Evolutionary conservation across 306 rosid species (phyloP), one percentile per base, ranked within the genome.

Genomic region (Lagenaria siceraria): DNA sequence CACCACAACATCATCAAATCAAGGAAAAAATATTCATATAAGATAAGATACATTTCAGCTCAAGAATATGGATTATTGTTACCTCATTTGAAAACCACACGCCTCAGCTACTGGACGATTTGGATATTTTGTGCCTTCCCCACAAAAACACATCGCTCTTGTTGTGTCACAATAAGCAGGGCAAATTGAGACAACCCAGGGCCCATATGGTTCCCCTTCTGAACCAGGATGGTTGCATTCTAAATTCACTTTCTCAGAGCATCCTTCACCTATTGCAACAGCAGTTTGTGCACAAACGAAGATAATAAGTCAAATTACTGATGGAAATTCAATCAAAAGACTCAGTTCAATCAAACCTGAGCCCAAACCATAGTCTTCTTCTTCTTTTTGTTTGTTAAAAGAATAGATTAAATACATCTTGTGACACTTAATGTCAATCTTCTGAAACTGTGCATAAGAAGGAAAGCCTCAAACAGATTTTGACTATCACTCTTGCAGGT

Each of bases 111-210:
- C 82, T 49, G 99, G 97, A 69, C 99, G 96, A 84, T 88, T 79
- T 74, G 99, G 99, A 79, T 95, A 95, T 83, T 89, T 92, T 31
- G 99, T 89, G 80, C 97, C 93, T 85, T 92, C 97, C 43, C 99
- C 99, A 68, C 99, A 95, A 87, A 95, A 95, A 88, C 99, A 95
- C 97, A 95, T 90, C 62, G 99, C 99, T 81, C 82, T 88, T 74
- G 90, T 90, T 80, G 86, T 90, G 91, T 95, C 99, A 82, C 99
- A 95, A 73, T 88, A 79, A 59, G 93, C 88, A 4, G 99, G 84
- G 83, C 99, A 95, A 80, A 92, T 90, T 35, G 99, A 95, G 82
- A 92, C 99, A 76, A 89, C 91, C 99, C 97, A 89, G 85, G 82
- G 83, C 78, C 99, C 99, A 74, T 86, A 89, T 60, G 97, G 97